A percentile compares a stretch with the other conserved stretches of the same genome.
Evolutionary conservation across 768 basidiomycete species (phyloP).

Genomic region (Mycena galopus): DNA sequence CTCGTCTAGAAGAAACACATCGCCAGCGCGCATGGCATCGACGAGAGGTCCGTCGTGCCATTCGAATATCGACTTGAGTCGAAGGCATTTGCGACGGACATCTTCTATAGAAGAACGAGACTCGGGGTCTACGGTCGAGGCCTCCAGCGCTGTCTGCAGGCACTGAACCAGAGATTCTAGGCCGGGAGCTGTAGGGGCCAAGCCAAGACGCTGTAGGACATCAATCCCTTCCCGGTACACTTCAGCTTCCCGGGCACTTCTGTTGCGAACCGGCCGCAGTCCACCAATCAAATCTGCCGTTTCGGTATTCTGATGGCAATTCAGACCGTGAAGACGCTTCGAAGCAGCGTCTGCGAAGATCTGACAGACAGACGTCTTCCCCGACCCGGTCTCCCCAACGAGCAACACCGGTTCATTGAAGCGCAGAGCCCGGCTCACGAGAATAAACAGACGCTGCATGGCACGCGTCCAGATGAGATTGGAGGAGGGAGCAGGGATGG

Average conservation of each 20-base stretch:
- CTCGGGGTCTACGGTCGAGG: constrained; percentile 45
- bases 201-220: constrained; percentile 57
- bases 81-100: constrained; percentile 59
- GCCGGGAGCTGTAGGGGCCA: constrained; percentile 41
- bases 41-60: constrained; percentile 99
- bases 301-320: constrained; percentile 98
- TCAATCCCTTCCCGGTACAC: constrained; percentile 57
- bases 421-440: constrained; percentile 86
- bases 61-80: constrained; percentile 86
- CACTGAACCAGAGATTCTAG: constrained; percentile 44
- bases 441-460: constrained; percentile 89
- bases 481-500: constrained; percentile 57
- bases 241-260: constrained; percentile 66
- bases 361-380: constrained; percentile 98
- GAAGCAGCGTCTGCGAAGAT: constrained; percentile 78
- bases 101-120: constrained; percentile 51
- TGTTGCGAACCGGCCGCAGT: constrained; percentile 88
- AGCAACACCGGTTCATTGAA: constrained; percentile 95
- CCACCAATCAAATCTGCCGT: constrained; percentile 97
- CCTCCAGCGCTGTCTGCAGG: constrained; percentile 47
- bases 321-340: constrained; percentile 79
- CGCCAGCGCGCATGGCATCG: constrained; percentile 88
- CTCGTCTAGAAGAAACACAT: constrained; percentile 93
- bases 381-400: constrained; percentile 97
- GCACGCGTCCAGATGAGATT: constrained; percentile 92